Percentiles rank a stretch among this genome's conserved stretches.
Conservation (phyloP, 352 stramenopile genomes). For the Chrysophaeum taylorii region DNA sequence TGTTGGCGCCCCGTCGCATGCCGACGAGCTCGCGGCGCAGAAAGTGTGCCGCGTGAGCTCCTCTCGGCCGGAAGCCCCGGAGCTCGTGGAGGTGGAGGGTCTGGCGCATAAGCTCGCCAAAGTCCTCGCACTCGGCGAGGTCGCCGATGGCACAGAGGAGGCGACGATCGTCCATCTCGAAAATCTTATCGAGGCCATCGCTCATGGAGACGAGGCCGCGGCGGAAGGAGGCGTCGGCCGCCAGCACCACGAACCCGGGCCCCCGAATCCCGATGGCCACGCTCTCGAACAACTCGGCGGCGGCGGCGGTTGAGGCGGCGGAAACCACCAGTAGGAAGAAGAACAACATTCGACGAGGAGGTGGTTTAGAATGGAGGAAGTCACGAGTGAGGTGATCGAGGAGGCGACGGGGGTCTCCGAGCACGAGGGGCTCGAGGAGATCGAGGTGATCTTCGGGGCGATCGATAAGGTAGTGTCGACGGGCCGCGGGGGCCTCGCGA, state of each 20-base stretch:
- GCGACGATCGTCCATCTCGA: background rate
- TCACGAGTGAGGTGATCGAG: conserved; percentile 9
- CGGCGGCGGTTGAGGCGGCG: too few relatives aligned
- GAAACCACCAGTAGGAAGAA: too few relatives aligned
- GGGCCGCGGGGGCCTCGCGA: conserved; percentile 39
- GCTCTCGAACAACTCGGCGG: too few relatives aligned
- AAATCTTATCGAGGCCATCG: background rate
- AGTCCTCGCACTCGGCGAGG: background rate
- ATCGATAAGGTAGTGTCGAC: conserved; percentile 48
- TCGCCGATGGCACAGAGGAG: background rate
- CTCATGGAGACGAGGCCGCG: background rate
- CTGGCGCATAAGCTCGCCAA: background rate
- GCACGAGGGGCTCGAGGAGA: conserved; percentile 49
- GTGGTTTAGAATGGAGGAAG: too few relatives aligned
- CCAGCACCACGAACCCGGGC: background rate
- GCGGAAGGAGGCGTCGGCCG: background rate
- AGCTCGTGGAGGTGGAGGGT: background rate
- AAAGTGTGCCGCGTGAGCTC: background rate
- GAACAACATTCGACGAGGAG: too few relatives aligned
- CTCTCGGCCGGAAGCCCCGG: background rate
- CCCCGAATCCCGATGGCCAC: background rate
- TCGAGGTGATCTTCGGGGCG: conserved; percentile 66
- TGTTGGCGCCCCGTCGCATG: background rate
- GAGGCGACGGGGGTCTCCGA: conserved; percentile 27
- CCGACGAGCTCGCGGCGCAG: background rate